phyloP scores from a whole-genome alignment of 768 basidiomycete genomes.

The Termitomyces sp. region DNA sequence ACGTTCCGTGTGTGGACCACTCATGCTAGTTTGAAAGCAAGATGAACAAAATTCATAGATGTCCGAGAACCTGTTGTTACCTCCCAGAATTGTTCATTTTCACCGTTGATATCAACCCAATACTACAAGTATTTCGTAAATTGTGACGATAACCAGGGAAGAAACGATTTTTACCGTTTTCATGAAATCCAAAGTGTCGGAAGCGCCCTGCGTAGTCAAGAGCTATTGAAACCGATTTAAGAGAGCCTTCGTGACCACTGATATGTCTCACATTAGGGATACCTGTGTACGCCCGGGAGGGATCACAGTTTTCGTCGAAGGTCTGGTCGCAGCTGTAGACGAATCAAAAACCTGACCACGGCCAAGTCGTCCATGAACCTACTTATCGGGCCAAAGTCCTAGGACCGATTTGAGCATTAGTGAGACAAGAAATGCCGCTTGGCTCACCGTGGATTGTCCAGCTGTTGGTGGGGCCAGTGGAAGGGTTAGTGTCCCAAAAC shows the following conservation, averaged over 20 bases:
- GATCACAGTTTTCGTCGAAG: constrained; percentile 32
- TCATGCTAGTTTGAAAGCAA: constrained; percentile 54
- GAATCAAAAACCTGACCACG: neutral
- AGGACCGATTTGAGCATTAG: constrained; percentile 35
- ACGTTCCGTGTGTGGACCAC: constrained; percentile 68
- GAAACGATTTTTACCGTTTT: constrained; percentile 23
- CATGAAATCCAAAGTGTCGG: constrained; percentile 60
- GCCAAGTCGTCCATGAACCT: neutral
- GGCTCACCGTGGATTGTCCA: constrained; percentile 73
- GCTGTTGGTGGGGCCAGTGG: constrained; percentile 59
- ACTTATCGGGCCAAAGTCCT: constrained; percentile 15
- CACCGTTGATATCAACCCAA: constrained; percentile 61
- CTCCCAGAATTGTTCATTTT: constrained; percentile 68
- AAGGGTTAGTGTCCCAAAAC: constrained; percentile 72
- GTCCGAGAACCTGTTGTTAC: constrained; percentile 24
- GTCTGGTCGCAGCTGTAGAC: constrained; percentile 49
- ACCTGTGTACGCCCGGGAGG: constrained; percentile 32
- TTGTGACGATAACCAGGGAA: neutral
- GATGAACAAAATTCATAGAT: neutral
- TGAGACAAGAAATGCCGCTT: neutral
- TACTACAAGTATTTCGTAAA: constrained; percentile 27
- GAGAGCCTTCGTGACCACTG: neutral
- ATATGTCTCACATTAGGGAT: constrained; percentile 24
- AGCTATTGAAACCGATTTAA: constrained; percentile 42
- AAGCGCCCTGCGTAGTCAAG: constrained; percentile 52